phyloP scores from a whole-genome alignment of 768 basidiomycete genomes.

The Amanita phalloides region DNA sequence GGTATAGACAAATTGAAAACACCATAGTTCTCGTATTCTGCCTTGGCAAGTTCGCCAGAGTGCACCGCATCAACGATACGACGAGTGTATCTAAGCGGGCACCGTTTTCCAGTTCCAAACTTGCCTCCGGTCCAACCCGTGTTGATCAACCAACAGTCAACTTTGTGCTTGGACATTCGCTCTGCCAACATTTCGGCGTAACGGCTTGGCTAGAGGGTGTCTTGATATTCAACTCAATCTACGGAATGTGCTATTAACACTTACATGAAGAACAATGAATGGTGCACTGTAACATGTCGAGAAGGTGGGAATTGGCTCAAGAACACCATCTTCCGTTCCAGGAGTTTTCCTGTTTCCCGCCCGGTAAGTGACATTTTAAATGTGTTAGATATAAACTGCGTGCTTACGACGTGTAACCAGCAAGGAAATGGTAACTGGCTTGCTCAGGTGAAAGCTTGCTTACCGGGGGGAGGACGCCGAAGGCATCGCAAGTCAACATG shows the following conservation, averaged over 20 bases:
- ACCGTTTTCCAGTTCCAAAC: constrained; percentile 86
- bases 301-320: constrained; percentile 98
- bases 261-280: constrained; percentile 94
- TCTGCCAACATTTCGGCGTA: constrained; percentile 97
- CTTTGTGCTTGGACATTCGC: constrained; percentile 81
- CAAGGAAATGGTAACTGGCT: constrained; percentile 95
- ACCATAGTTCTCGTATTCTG: constrained; percentile 77
- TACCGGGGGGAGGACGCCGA: constrained; percentile 95
- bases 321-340: constrained; percentile 96
- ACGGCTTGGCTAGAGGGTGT: constrained; percentile 56
- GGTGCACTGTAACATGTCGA: constrained; percentile 98
- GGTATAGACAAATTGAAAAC: constrained; percentile 84
- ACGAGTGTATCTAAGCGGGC: constrained; percentile 93
- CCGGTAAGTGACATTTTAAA: constrained; percentile 11
- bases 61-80: constrained; percentile 97
- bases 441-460: constrained; percentile 88
- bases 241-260: constrained; percentile 13
- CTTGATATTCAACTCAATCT: not conserved
- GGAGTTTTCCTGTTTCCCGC: constrained; percentile 68
- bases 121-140: constrained; percentile 96
- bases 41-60: constrained; percentile 79
- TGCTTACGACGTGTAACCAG: constrained; percentile 85
- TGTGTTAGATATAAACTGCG: not conserved
- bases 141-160: constrained; percentile 98
- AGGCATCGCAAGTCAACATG: constrained; percentile 97